Evolutionary conservation across 176 grass and related monocot genomes (phyloP).

Genomic region (Paspalum notatum): DNA sequence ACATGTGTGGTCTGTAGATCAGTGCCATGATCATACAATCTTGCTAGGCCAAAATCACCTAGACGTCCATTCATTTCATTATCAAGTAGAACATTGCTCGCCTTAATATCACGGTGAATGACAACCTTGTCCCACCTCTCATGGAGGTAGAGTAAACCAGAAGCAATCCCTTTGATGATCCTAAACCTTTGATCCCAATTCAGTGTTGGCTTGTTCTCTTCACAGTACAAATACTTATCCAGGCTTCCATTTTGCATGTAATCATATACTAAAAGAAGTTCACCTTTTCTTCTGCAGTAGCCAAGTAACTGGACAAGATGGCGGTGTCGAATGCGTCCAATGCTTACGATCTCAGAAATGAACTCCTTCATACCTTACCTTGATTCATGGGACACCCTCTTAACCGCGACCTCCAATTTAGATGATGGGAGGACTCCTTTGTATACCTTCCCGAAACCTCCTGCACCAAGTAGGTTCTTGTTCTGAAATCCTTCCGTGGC

Average conservation of each 20-base stretch:
- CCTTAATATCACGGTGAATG: conserved; percentile 20
- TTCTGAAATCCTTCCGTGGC: conserved; percentile 11
- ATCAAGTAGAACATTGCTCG: conserved; percentile 26
- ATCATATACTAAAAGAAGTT: conserved; percentile 33
- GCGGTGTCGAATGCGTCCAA: conserved; percentile 16
- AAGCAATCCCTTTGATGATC: conserved; percentile 22
- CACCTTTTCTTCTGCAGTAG: conserved; percentile 24
- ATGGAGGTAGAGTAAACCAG: conserved; percentile 19
- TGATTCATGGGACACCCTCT: conserved; percentile 15
- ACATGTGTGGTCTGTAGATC: conserved; percentile 25
- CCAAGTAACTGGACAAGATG: conserved; percentile 27
- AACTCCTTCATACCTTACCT: conserved; percentile 30
- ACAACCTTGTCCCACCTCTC: conserved; percentile 22
- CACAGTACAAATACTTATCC: conserved; percentile 18
- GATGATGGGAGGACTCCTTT: conserved; percentile 1
- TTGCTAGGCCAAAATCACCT: conserved; percentile 36
- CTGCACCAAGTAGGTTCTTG: conserved; percentile 13
- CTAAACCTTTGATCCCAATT: conserved; percentile 8
- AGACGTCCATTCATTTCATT: conserved; percentile 21
- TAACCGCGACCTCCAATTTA: conserved; percentile 1
- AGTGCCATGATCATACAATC: conserved; percentile 28
- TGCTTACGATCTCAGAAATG: conserved; percentile 6
- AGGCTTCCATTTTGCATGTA: conserved; percentile 33
- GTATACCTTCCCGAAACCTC: conserved; percentile 27
- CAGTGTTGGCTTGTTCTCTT: background rate